Conservation (phyloP, 306 rosid genomes). For the Inga laurina region DNA sequence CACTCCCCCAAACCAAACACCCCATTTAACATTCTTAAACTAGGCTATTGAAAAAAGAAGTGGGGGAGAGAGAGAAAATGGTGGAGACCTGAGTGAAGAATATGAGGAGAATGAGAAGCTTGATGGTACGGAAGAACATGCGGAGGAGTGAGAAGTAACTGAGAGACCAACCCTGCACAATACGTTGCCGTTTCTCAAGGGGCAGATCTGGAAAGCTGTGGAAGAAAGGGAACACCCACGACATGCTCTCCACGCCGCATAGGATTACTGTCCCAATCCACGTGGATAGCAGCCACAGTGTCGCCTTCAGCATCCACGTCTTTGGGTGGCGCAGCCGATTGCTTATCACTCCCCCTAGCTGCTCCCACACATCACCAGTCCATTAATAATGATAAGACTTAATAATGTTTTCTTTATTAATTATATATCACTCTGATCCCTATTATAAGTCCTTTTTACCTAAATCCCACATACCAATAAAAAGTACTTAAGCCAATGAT, state of each 20-base stretch:
- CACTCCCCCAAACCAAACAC: too few species aligned
- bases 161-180: constrained; percentile 50
- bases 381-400: too few species aligned
- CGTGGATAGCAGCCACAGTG: constrained; percentile 64
- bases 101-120: constrained; percentile 54
- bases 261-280: constrained; percentile 69
- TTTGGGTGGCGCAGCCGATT: constrained; percentile 62
- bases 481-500: too few species aligned
- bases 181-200: constrained; percentile 37
- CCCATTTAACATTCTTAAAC: too few species aligned
- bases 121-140: constrained; percentile 52
- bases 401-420: too few species aligned
- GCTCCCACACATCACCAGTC: neutral
- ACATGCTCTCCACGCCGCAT: constrained; percentile 50
- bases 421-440: too few species aligned
- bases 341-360: constrained; percentile 55
- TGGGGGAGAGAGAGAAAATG: too few species aligned
- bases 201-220: constrained; percentile 44
- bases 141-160: constrained; percentile 45
- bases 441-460: too few species aligned
- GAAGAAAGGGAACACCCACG: constrained; percentile 54
- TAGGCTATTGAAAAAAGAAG: too few species aligned
- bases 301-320: constrained; percentile 35
- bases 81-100: constrained; percentile 72
- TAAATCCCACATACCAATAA: too few species aligned